Evolutionary conservation across 495 filamentous ascomycete species (phyloP).

Genomic region (Penicillium atrosanguineum): DNA sequence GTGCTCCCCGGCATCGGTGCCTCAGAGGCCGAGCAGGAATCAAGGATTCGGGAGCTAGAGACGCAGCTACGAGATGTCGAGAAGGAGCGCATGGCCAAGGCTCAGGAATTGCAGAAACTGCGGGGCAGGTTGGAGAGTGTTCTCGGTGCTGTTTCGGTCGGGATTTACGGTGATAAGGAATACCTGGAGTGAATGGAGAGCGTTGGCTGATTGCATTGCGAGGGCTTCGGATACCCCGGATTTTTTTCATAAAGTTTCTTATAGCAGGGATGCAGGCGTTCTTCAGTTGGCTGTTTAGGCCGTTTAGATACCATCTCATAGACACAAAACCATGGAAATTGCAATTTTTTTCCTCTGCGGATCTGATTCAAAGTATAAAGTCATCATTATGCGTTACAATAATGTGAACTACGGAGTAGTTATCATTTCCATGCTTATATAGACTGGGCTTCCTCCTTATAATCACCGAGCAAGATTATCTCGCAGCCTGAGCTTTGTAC

Average conservation of each 20-base stretch:
- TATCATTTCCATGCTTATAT: too few relatives aligned
- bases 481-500: too few relatives aligned
- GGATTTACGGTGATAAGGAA: slow-evolving; percentile 34
- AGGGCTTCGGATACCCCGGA: slow-evolving; percentile 3
- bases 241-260: background rate
- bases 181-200: background rate
- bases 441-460: too few relatives aligned
- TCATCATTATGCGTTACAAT: too few relatives aligned
- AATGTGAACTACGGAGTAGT: too few relatives aligned
- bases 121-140: slow-evolving; percentile 66
- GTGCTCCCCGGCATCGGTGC: slow-evolving; percentile 83
- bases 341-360: too few relatives aligned
- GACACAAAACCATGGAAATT: background rate
- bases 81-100: slow-evolving; percentile 64
- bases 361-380: too few relatives aligned
- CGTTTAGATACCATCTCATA: background rate
- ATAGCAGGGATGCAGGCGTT: background rate
- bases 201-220: background rate
- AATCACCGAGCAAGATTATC: too few relatives aligned
- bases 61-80: slow-evolving; percentile 71
- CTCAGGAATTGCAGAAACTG: slow-evolving; percentile 67
- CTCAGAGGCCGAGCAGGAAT: slow-evolving; percentile 78
- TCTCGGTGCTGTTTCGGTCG: slow-evolving; percentile 38
- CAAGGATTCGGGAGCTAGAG: slow-evolving; percentile 71
- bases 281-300: background rate